Evolutionary conservation across 2,329 filamentous ascomycete genomes (phyloP), one percentile per base, ranked within the genome.

Genomic region (Fusarium nelsonii): DNA sequence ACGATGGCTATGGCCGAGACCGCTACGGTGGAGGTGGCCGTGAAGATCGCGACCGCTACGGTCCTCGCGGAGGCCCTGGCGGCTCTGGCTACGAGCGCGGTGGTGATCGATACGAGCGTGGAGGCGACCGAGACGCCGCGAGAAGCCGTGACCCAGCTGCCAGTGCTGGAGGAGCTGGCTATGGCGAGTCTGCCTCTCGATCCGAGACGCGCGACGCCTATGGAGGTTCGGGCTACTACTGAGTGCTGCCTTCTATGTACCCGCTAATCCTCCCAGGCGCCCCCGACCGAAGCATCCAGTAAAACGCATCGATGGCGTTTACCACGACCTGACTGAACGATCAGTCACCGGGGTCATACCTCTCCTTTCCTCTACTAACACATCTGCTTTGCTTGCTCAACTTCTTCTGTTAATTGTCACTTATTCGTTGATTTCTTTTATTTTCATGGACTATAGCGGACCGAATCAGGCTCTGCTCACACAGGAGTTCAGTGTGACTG

Each of bases 81-180:
- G 82, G 82, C 45, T 84, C 67, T 39, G 79, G 82, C 40, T 84
- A 85, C 63, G 85, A 85, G 16, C 79, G 81, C 51, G 53, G 62
- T 15, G 53, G 62, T 65, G 81, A 83, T 15, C 81, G 83, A 61
- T 85, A 85, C 49, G 84, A 88, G 53, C 83, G 84, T 53, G 75
- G 75, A 53, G 75, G 74, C 52, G 81, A 83, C 26, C 81, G 82
- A 46, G 80, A 82, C 36, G 74, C 77, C 57, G 72, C 78, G 41
- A 81, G 81, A 58, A 73, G 79, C 33, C 80, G 81, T 36, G 81
- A 83, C 40, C 74, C 78, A 37, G 77, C 79, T 45, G 69, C 77
- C 36, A 76, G 75, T 36, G 77, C 74, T 34, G 78, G 76, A 49
- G 76, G 77, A 43, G 76, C 79, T 50, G 77, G 78, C 64, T 84